phyloP scores from a whole-genome alignment of 148 eudicot genomes.

The Cornus controversa region DNA sequence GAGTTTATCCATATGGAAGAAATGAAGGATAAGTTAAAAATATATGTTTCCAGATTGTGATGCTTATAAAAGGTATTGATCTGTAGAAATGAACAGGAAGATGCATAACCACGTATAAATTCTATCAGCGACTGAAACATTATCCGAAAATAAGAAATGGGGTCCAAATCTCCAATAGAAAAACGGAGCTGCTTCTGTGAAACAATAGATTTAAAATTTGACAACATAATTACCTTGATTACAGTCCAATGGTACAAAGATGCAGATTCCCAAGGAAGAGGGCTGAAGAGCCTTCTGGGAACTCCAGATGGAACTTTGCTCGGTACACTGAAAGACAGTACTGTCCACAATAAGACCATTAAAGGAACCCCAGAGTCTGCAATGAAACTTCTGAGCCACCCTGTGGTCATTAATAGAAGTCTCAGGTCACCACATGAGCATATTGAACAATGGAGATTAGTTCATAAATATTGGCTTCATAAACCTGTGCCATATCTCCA shows the following conservation, averaged over 20 bases:
- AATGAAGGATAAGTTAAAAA: too few species aligned
- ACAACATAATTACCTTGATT: constrained; percentile 35
- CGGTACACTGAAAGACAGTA: constrained; percentile 54
- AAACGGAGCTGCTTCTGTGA: too few species aligned
- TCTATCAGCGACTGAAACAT: not conserved
- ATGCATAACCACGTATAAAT: too few species aligned
- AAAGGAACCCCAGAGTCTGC: constrained; percentile 89
- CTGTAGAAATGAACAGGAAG: too few species aligned
- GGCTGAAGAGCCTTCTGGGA: constrained; percentile 70
- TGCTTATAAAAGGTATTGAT: too few species aligned
- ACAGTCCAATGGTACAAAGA: constrained; percentile 72
- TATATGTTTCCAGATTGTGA: too few species aligned
- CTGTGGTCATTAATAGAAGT: constrained; percentile 22
- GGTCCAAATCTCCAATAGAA: too few species aligned
- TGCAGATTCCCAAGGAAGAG: constrained; percentile 72
- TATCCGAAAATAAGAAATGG: not conserved
- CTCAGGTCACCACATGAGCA: not conserved
- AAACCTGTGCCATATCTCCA: constrained; percentile 71
- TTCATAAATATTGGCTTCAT: not conserved
- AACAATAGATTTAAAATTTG: too few species aligned
- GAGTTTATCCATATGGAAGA: too few species aligned
- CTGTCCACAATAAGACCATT: constrained; percentile 67
- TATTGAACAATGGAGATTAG: not conserved
- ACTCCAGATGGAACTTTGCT: constrained; percentile 52
- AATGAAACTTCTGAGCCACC: constrained; percentile 50